Base-by-base conservation (phyloP, 495 filamentous ascomycete genomes). In the Platismatia glauca region DNA sequence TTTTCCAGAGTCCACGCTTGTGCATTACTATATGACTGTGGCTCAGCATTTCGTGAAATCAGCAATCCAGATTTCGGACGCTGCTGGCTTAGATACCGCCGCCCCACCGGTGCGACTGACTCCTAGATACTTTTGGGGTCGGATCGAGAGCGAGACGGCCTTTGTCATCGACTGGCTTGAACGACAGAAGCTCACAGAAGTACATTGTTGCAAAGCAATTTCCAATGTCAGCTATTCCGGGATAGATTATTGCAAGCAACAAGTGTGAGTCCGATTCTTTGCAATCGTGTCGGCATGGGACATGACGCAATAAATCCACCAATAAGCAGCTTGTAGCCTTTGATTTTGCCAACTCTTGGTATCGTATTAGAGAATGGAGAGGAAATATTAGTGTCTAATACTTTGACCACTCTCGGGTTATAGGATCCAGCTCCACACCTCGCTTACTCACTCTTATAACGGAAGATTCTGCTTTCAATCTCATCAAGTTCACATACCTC, bases 1-100 rank as follows among this genome's bases (percentile, higher is more conserved):
- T 29, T 59, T 50, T 35, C 58, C 57, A 31, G n/a, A 43, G 18
- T 39, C n/a, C 29, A 48, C 41, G 27, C 58, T 59, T 8, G 29
- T 31, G 7, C 7, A 59, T 35, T 59, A 44, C 31, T 59, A 48
- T 18, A 31, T 48, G 22, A 46, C 18, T 15, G 39, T 44, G 39
- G 33, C 20, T 3, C 38, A 37, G 2, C 29, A n/a, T 37, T 59
- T 50, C 37, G 41, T 22, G 39, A n/a, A n/a, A 9, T 27, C 24
- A 22, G 41, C 29, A 7, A 8, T 59, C 6, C 15, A 11, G 3
- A n/a, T 2, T n/a, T 29, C 41, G 24, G 58, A 35, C 31, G 29
- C 27, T 20, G n/a, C 41, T 12, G 11, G 12, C 12, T 50, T 29
- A 2, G 46, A 50, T 50, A 50, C 22, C 24, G 22, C 24, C 24